These are phyloP conservation scores for Gamarada debralockiae DNA, from an alignment of 495 filamentous ascomycete genomes.

Conservation along the genomic window DNA sequence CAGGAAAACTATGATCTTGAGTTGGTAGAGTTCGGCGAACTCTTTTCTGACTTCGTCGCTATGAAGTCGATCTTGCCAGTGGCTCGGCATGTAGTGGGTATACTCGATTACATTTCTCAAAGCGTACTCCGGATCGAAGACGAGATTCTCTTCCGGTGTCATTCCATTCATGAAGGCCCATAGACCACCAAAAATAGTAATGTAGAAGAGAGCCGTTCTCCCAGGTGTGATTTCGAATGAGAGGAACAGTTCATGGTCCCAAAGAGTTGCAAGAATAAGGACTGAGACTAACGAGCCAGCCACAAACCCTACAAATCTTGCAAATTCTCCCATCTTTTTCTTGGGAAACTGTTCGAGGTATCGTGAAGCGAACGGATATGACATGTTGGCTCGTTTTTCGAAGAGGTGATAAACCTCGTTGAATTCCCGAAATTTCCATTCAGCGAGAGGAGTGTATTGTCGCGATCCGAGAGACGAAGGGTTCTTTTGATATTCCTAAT, in stretches of 20 bases:
- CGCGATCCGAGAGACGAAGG: conserved; percentile 78
- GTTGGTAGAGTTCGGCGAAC: conserved; percentile 82
- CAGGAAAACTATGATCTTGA: conserved; percentile 85
- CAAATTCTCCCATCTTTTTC: conserved; percentile 80
- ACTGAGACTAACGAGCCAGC: conserved; percentile 81
- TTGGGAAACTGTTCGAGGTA: conserved; percentile 98
- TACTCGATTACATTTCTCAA: conserved; percentile 84
- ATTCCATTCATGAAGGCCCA: conserved; percentile 77
- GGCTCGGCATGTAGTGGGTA: conserved; percentile 82
- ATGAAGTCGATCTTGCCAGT: conserved; percentile 86
- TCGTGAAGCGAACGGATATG: conserved; percentile 84
- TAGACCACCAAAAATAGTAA: conserved; percentile 67
- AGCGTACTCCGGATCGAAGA: conserved; percentile 89
- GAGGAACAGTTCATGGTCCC: conserved; percentile 87
- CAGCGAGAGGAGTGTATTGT: conserved; percentile 86
- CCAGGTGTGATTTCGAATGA: conserved; percentile 85
- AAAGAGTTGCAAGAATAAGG: conserved; percentile 70
- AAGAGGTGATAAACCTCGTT: conserved; percentile 95
- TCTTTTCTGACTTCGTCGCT: conserved; percentile 81
- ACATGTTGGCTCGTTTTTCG: conserved; percentile 85
- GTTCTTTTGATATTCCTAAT: conserved; percentile 80
- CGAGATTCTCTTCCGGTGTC: conserved; percentile 80
- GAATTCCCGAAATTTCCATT: conserved; percentile 99
- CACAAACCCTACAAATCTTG: conserved; percentile 81
- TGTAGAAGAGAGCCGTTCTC: conserved; percentile 79